Evolutionary conservation across 768 basidiomycete species (phyloP), one percentile per base, ranked within the genome.

Genomic region (Lentinula boryana): DNA sequence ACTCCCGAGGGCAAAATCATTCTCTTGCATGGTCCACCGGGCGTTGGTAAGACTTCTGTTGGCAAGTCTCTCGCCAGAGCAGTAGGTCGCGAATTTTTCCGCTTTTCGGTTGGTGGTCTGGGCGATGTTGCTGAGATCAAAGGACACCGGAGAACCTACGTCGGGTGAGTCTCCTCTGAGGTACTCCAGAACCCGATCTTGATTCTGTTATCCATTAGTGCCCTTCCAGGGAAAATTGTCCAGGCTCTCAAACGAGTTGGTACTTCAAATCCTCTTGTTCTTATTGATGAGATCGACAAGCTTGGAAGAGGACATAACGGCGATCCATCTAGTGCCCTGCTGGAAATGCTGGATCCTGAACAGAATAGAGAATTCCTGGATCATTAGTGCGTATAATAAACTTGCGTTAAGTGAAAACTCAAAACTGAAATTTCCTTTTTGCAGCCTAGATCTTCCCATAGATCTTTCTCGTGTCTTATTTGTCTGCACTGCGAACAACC

Each of bases 71-170:
- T 99, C 55, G 89, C 97, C 0, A 83, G 94, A 15, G 95, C 96
- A 3, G 78, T 99, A 23, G 86, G 89, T 31, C 76, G 96, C 62
- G 88, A 93, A 71, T 98, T 98, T 77, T 98, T 95, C 84, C 83
- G 95, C 52, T 97, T 99, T 76, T 93, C 91, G 8, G 96, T 98
- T 4, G 96, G 97, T 64, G 96, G 97, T 13, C 74, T 99, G 69
- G 93, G 93, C 51, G 97, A 99, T 71, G 95, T 98, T 0, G 97
- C 97, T 59, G 97, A 98, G 81, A 98, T 99, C 69, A 98, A 98
- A 75, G 97, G 97, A 1, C 97, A 99, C 69, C 77, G 97, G 67
- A 78, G 97, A 70, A 99, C 96, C n/a, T 98, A 97, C 69, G 93
- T 95, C 56, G 93, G 91, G 88, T 91, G 60, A 48, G 87, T 77